Evolutionary conservation across 768 basidiomycete genomes (phyloP).

Genomic region (Hypsizygus marmoreus): DNA sequence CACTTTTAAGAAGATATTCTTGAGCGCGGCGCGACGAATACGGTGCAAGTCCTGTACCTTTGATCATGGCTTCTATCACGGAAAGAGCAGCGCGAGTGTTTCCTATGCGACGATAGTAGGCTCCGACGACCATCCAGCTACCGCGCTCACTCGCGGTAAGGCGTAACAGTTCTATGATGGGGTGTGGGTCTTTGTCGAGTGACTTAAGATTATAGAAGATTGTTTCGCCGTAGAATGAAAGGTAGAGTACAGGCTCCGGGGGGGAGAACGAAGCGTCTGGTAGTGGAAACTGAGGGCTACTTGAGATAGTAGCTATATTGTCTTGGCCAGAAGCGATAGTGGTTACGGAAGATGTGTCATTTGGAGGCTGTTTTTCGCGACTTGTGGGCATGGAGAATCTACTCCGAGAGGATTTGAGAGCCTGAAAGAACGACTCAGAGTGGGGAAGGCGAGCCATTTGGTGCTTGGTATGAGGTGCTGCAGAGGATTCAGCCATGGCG

Average conservation of each 20-base stretch:
- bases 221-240: conserved; percentile 41
- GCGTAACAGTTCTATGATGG: conserved; percentile 49
- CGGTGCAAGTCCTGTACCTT: conserved; percentile 35
- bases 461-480: too few relatives aligned
- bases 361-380: neutral
- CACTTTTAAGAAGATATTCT: conserved; percentile 30
- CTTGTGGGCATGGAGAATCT: neutral
- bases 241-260: conserved; percentile 23
- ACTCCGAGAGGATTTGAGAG: neutral
- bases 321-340: too few relatives aligned
- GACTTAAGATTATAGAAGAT: conserved; percentile 44
- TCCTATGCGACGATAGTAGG: conserved; percentile 52
- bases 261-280: conserved; percentile 2
- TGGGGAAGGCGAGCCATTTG: too few relatives aligned
- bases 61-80: conserved; percentile 46
- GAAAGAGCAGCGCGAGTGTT: conserved; percentile 44
- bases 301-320: too few relatives aligned
- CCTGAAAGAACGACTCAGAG: neutral
- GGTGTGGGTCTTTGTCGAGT: conserved; percentile 43
- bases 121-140: conserved; percentile 58
- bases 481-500: too few relatives aligned
- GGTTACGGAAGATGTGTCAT: too few relatives aligned
- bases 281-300: too few relatives aligned
- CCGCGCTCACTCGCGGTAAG: conserved; percentile 46
- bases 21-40: conserved; percentile 2